Evolutionary conservation across 768 basidiomycete genomes (phyloP).

Genomic region (Cystofilobasidium capitatum): DNA sequence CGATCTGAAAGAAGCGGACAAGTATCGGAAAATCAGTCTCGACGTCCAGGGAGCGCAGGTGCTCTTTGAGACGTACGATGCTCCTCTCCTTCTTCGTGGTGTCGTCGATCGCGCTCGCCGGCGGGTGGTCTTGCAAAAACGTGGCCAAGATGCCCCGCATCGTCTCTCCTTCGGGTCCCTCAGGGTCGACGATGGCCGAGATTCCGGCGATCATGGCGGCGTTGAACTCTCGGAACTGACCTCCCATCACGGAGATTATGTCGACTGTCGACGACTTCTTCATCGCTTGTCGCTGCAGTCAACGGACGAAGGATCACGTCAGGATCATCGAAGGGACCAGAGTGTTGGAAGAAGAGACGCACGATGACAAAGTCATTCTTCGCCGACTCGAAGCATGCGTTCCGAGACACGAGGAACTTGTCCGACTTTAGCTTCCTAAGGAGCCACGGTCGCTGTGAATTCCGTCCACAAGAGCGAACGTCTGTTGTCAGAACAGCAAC

Average conservation of each 20-base stretch:
- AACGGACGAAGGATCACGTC: neutral
- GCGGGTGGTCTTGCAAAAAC: constrained; percentile 60
- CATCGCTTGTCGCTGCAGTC: constrained; percentile 35
- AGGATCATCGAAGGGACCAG: constrained; percentile 3
- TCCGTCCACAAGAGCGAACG: neutral
- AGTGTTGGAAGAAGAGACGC: neutral
- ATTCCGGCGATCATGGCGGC: constrained; percentile 64
- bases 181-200: constrained; percentile 69
- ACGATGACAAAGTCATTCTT: constrained; percentile 70
- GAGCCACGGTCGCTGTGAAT: constrained; percentile 68
- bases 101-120: constrained; percentile 32
- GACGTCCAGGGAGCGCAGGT: neutral
- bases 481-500: neutral
- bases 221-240: constrained; percentile 25
- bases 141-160: constrained; percentile 74
- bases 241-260: constrained; percentile 21
- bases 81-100: constrained; percentile 28
- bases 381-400: constrained; percentile 83
- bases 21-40: neutral
- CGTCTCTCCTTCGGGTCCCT: constrained; percentile 53
- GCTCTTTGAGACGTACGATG: constrained; percentile 17
- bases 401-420: constrained; percentile 67
- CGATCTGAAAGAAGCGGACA: constrained; percentile 11
- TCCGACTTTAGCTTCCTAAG: constrained; percentile 67
- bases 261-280: constrained; percentile 37